Base-by-base conservation (phyloP, 345 rosid species). In the Microcos paniculata region DNA sequence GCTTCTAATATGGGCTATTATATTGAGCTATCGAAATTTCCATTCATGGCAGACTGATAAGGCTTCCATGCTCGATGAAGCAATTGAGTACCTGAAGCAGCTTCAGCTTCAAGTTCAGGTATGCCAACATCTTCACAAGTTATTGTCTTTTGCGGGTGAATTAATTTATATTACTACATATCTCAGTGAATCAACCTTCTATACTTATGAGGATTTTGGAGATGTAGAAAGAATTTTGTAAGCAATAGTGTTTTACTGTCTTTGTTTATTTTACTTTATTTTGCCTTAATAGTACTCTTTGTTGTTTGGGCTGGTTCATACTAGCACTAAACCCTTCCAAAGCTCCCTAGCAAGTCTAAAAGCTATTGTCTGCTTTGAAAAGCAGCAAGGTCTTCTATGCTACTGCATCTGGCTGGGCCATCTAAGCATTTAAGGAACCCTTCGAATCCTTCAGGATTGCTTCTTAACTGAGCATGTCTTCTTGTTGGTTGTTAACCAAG, bases 41-140 rank as follows among this genome's bases (percentile, higher is more conserved):
- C 38, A 35, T 77, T 75, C 42, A 55, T 63, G 53, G 68, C 81
- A 94, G 98, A 89, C 98, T 8, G 98, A 94, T 80, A 94, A 94
- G 76, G 98, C 98, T 72, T 94, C 98, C 2, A 92, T 92, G 98
- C 92, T 94, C 9, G 98, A 94, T 80, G 97, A 94, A 85, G 98
- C 93, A 7, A 94, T 94, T 11, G 97, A 94, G 76, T 94, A 94
- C 82, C 85, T 94, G 70, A 92, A 94, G 84, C 94, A 92, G 83
- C 98, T 94, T 78, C 98, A 94, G 85, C 96, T 92, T 63, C 98
- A 92, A 90, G 97, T 92, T 23, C 96, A 94, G 96, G 98, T 92
- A 45, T 72, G 84, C 72, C 53, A 28, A 75, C 38, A 58, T 38
- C 52, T 55, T 40, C n/a, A 23, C 76, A 2, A 19, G 42, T 12